These are phyloP conservation scores for Tylopilus sp. DNA, from an alignment of 768 basidiomycete species.

Conservation along the genomic window DNA sequence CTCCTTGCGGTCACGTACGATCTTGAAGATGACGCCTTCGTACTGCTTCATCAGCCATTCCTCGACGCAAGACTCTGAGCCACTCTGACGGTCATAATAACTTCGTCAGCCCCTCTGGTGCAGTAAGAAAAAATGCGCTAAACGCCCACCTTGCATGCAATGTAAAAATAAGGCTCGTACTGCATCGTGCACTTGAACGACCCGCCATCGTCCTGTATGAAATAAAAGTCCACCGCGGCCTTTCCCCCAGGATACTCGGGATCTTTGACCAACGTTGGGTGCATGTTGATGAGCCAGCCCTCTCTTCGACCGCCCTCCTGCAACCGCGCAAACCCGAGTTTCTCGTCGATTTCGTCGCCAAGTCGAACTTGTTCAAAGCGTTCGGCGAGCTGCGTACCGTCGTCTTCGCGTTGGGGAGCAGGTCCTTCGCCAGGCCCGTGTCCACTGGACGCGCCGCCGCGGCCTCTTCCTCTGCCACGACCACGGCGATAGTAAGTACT, in stretches of 20 bases:
- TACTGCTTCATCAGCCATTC: slow-evolving; percentile 95
- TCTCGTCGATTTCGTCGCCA: slow-evolving; percentile 88
- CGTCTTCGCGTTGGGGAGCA: slow-evolving; percentile 74
- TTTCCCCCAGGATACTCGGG: slow-evolving; percentile 79
- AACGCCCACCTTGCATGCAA: slow-evolving; percentile 77
- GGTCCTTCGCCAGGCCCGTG: slow-evolving; percentile 41
- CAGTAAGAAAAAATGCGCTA: slow-evolving; percentile 15
- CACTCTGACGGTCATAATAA: slow-evolving; percentile 46
- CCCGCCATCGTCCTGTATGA: slow-evolving; percentile 93
- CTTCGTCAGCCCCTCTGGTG: slow-evolving; percentile 1
- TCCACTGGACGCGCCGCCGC: slow-evolving; percentile 30
- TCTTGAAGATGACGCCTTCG: slow-evolving; percentile 79
- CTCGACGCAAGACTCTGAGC: slow-evolving; percentile 86
- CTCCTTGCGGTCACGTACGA: slow-evolving; percentile 82
- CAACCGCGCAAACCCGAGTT: slow-evolving; percentile 80
- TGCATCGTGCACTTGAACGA: slow-evolving; percentile 93
- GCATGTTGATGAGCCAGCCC: slow-evolving; percentile 99
- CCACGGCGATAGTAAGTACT: slow-evolving; percentile 43
- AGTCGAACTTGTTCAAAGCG: slow-evolving; percentile 76
- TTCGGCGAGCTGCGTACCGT: slow-evolving; percentile 84
- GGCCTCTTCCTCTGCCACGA: slow-evolving; percentile 44
- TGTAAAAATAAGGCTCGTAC: slow-evolving; percentile 94
- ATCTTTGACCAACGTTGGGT: slow-evolving; percentile 91
- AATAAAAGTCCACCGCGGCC: slow-evolving; percentile 94
- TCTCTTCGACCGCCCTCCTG: slow-evolving; percentile 75